Percentiles rank a stretch among this genome's conserved stretches.
Evolutionary conservation across 2,329 filamentous ascomycete species (phyloP).

Genomic region (Paecilomyces sp.): DNA sequence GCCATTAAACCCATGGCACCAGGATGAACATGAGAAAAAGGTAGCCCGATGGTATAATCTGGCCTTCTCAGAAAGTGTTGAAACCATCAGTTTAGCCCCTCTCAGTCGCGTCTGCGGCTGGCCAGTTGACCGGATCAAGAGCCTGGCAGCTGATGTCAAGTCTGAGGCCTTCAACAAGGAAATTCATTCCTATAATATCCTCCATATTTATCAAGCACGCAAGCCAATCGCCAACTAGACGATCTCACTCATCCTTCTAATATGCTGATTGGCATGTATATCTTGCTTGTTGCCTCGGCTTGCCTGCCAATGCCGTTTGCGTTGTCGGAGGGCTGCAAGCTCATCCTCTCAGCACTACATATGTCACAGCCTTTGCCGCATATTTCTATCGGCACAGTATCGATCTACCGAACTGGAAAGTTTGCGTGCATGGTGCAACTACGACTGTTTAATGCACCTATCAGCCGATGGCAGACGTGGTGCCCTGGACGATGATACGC

Average conservation of each 20-base stretch:
- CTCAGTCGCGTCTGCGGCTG: conserved; percentile 60
- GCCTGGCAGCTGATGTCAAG: conserved; percentile 57
- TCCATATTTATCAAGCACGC: conserved; percentile 39
- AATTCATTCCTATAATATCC: conserved; percentile 61
- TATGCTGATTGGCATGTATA: background rate
- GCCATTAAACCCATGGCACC: conserved; percentile 68
- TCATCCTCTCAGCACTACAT: background rate
- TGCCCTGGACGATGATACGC: background rate
- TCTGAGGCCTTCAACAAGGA: conserved; percentile 62
- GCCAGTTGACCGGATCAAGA: conserved; percentile 55
- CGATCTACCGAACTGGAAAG: background rate
- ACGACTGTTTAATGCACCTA: background rate
- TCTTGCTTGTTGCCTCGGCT: background rate
- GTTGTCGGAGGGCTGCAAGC: background rate
- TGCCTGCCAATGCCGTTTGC: too few relatives aligned
- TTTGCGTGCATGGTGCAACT: background rate
- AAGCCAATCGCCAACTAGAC: conserved; percentile 21
- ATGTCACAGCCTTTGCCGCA: background rate
- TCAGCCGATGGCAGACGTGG: background rate
- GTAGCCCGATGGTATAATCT: conserved; percentile 80
- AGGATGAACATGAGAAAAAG: conserved; percentile 56
- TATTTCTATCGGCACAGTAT: background rate
- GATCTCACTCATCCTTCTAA: conserved; percentile 1
- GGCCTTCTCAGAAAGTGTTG: conserved; percentile 64
- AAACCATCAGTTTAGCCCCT: conserved; percentile 66